These are phyloP conservation scores for Fimicolochytrium jonesii DNA, from an alignment of 192 early-diverging fungal genomes.

Conservation along the genomic window DNA sequence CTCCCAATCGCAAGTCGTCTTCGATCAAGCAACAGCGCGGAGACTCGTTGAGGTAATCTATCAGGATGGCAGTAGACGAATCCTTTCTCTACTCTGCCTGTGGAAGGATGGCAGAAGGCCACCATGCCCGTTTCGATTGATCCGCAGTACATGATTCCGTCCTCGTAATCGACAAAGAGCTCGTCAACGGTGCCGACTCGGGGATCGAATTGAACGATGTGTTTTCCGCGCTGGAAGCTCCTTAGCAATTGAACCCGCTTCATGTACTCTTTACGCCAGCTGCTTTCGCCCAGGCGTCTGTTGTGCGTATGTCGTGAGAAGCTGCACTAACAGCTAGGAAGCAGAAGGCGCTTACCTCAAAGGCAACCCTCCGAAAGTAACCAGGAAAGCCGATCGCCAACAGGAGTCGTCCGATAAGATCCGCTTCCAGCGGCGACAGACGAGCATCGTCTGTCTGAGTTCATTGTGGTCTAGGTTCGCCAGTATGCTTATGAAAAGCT, in stretches of 20 bases:
- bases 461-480: conserved; percentile 35
- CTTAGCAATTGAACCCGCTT: conserved; percentile 23
- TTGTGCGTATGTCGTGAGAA: not conserved
- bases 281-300: conserved; percentile 29
- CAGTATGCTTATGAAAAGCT: conserved; percentile 31
- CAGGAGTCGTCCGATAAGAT: conserved; percentile 39
- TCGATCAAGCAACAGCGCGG: conserved; percentile 54
- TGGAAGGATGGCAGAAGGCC: conserved; percentile 50
- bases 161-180: conserved; percentile 45
- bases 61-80: conserved; percentile 46
- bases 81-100: conserved; percentile 59
- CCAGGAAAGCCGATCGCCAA: conserved; percentile 35
- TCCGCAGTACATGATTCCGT: conserved; percentile 51
- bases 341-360: conserved; percentile 10
- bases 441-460: conserved; percentile 24
- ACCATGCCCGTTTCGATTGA: conserved; percentile 49
- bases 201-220: conserved; percentile 51
- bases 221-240: conserved; percentile 33
- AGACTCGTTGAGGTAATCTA: conserved; percentile 29
- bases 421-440: conserved; percentile 30
- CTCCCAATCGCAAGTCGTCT: conserved; percentile 57
- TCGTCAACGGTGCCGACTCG: conserved; percentile 50
- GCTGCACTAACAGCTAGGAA: not conserved
- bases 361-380: conserved; percentile 27
- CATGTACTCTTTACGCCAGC: conserved; percentile 38